These are phyloP conservation scores for Rubia peregrina DNA, from an alignment of 305 asterid species.

Conservation along the genomic window DNA sequence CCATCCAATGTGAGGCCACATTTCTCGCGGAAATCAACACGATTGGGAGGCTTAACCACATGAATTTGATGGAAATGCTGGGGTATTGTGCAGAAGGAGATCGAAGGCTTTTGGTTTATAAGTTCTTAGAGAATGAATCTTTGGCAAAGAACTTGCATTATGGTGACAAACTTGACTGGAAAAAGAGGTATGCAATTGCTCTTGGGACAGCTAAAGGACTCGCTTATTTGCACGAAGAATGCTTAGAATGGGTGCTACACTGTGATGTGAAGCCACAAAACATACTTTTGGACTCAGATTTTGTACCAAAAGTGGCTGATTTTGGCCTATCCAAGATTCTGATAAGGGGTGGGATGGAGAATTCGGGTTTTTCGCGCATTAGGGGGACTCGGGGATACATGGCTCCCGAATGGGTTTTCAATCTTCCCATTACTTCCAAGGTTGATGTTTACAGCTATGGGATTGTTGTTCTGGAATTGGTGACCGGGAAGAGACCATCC, in stretches of 20 bases:
- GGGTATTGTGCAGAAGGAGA: constrained; percentile 30
- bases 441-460: constrained; percentile 49
- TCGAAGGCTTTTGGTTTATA: constrained; percentile 28
- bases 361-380: constrained; percentile 18
- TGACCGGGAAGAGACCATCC: constrained; percentile 26
- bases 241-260: constrained; percentile 33
- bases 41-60: constrained; percentile 31
- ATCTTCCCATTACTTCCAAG: constrained; percentile 38
- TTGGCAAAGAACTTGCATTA: constrained; percentile 17
- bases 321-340: constrained; percentile 27
- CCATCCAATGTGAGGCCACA: constrained; percentile 20
- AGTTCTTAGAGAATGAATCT: constrained; percentile 27
- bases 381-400: constrained; percentile 35
- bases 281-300: constrained; percentile 21
- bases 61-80: constrained; percentile 29
- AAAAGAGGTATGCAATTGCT: constrained; percentile 21
- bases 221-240: constrained; percentile 27
- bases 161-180: constrained; percentile 16
- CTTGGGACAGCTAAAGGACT: constrained; percentile 31
- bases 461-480: constrained; percentile 37
- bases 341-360: not conserved
- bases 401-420: constrained; percentile 30
- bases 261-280: constrained; percentile 33
- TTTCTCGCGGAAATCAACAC: constrained; percentile 29
- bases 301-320: constrained; percentile 30